These are phyloP conservation scores for Annona cherimola DNA, from an alignment of 164 flowering plant species.

Conservation along the genomic window DNA sequence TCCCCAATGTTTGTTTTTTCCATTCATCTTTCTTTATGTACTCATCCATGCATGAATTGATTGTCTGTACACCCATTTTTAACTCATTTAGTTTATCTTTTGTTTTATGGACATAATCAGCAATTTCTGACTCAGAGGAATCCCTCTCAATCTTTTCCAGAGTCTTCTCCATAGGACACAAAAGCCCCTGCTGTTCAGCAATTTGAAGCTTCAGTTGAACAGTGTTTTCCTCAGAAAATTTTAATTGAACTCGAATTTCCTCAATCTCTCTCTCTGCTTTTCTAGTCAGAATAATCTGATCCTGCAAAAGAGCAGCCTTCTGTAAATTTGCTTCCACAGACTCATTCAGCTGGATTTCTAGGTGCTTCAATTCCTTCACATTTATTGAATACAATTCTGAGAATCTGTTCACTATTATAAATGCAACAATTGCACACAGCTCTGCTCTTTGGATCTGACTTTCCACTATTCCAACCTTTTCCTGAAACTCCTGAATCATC, in stretches of 20 bases:
- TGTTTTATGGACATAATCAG: slow-evolving; percentile 30
- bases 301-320: slow-evolving; percentile 36
- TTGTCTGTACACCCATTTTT: slow-evolving; percentile 42
- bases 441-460: slow-evolving; percentile 39
- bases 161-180: slow-evolving; percentile 33
- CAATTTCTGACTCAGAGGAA: background rate
- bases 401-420: slow-evolving; percentile 59
- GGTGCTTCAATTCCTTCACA: slow-evolving; percentile 26
- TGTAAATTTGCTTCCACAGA: slow-evolving; percentile 23
- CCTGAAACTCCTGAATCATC: slow-evolving; percentile 34
- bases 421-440: slow-evolving; percentile 62
- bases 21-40: slow-evolving; percentile 21
- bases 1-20: slow-evolving; percentile 11
- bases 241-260: slow-evolving; percentile 31
- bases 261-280: slow-evolving; percentile 39
- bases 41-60: slow-evolving; percentile 44
- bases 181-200: slow-evolving; percentile 33
- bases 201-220: slow-evolving; percentile 28
- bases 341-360: slow-evolving; percentile 40
- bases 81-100: slow-evolving; percentile 56
- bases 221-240: slow-evolving; percentile 27
- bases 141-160: slow-evolving; percentile 40
- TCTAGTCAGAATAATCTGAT: slow-evolving; percentile 32
- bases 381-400: slow-evolving; percentile 40
- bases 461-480: slow-evolving; percentile 34